Percentiles rank a stretch among this genome's conserved stretches.
Evolutionary conservation across 495 filamentous ascomycete genomes (phyloP).

Genomic region (Pseudoneurospora amorphoporcata): DNA sequence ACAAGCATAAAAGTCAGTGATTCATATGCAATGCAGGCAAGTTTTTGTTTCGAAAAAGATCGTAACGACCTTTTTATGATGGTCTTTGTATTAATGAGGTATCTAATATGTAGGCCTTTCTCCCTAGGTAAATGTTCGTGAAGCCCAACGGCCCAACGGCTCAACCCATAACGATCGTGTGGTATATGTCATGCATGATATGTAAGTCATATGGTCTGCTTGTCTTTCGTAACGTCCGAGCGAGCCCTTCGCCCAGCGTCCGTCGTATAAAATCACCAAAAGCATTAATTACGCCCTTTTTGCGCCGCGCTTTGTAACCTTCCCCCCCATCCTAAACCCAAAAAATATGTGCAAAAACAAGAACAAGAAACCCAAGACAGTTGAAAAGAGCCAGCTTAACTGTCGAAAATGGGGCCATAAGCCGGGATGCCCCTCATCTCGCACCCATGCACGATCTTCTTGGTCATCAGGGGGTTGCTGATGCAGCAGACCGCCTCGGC

Average conservation of each 20-base stretch:
- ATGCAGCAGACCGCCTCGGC: conserved; percentile 67
- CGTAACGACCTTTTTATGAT: not conserved
- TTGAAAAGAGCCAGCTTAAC: conserved; percentile 25
- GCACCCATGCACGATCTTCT: conserved; percentile 45
- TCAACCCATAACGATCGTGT: not conserved
- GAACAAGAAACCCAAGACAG: not conserved
- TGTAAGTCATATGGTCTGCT: not conserved
- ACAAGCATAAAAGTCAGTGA: not conserved
- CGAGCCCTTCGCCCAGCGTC: not conserved
- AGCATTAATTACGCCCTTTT: not conserved
- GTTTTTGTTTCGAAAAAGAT: not conserved
- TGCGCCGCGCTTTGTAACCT: not conserved
- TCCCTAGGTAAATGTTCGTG: not conserved
- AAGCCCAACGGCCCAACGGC: not conserved
- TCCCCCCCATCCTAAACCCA: not conserved
- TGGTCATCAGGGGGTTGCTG: conserved; percentile 57
- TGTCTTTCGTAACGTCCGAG: not conserved
- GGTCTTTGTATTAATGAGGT: not conserved
- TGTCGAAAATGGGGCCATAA: conserved; percentile 72
- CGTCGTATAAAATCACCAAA: not conserved
- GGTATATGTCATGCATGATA: not conserved
- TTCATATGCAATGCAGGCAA: not conserved
- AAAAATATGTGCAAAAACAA: too few species aligned
- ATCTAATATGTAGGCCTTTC: not conserved
- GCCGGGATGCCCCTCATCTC: conserved; percentile 58